These are phyloP conservation scores for Chlorophyllum brunneum DNA, from an alignment of 768 basidiomycete species.

Conservation along the genomic window DNA sequence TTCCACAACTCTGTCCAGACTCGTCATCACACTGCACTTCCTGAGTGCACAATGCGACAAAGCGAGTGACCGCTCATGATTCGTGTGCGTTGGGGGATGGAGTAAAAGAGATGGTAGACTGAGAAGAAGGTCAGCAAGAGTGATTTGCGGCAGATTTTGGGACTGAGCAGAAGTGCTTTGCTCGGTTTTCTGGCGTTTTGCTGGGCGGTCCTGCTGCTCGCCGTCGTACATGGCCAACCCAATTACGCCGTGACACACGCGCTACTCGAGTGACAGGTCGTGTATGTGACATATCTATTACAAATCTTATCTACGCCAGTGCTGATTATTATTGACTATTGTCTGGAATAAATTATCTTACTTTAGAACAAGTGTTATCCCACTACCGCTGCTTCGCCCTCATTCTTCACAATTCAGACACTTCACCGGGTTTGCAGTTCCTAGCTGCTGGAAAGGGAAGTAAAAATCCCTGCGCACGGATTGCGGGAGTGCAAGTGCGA, in stretches of 20 bases:
- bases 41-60: constrained; percentile 54
- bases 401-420: too few relatives aligned
- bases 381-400: too few relatives aligned
- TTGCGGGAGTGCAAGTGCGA: too few relatives aligned
- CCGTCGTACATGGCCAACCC: background rate
- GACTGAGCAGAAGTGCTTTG: background rate
- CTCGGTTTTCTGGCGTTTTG: constrained; percentile 9
- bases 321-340: too few relatives aligned
- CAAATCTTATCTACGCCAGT: too few relatives aligned
- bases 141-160: constrained; percentile 20
- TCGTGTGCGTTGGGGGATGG: constrained; percentile 61
- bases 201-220: background rate
- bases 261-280: background rate
- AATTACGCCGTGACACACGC: background rate
- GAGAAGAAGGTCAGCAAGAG: constrained; percentile 48
- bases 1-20: constrained; percentile 55
- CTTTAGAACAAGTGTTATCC: too few relatives aligned
- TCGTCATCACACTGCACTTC: constrained; percentile 46
- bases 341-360: too few relatives aligned
- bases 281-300: constrained; percentile 6
- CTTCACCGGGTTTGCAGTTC: too few relatives aligned
- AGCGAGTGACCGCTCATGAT: constrained; percentile 50
- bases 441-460: too few relatives aligned
- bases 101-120: constrained; percentile 55
- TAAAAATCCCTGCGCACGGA: too few relatives aligned